Base-by-base conservation (phyloP, 2,329 filamentous ascomycete species). In the Xylariaceae sp. region DNA sequence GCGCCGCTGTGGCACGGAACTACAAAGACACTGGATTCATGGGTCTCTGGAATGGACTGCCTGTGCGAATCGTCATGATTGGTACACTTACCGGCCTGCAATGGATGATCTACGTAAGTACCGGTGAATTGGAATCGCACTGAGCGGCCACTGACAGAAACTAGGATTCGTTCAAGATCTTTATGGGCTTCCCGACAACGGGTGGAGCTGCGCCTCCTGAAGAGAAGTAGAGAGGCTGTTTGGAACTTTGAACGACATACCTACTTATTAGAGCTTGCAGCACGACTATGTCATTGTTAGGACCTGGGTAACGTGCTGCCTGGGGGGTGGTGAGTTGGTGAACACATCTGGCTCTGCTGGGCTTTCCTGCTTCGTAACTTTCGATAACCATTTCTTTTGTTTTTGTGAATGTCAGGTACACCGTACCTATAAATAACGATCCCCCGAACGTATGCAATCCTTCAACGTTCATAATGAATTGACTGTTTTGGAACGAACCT, bases 1-100 rank as follows among this genome's bases (percentile, higher is more conserved):
- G 87, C 16, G 77, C 79, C 36, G 90, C 88, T n/a, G 81, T 89
- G 63, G 74, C 81, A 54, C 81, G 90, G 42, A 94, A 96, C 65
- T 95, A 95, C 75, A 82, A 80, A 65, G 88, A 95, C 36, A 94
- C 95, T 66, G 91, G 91, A 30, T 95, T 96, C 71, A 65, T 64
- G 15, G 92, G 92, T n/a, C 79, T 96, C 26, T 96, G 92, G 92
- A 95, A 95, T 67, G 92, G 92, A 8, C 74, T 96, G 42, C 86
- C 88, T 0, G 87, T 95, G 47, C 70, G 80, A 54, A 96, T 96
- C 66, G 84, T 95, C 66, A 96, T 96, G 91, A 89, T 95, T 60
- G 88, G 87, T 62, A 87, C 84, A 26, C 70, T 87, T 66, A 95
- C 89, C 18, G 89, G 88, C 55, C 75, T 95, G 57, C 91, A 96